Evolutionary conservation across 805 yeast genomes (phyloP), one percentile per base, ranked within the genome.

Genomic region (Sporopachydermia quercuum): DNA sequence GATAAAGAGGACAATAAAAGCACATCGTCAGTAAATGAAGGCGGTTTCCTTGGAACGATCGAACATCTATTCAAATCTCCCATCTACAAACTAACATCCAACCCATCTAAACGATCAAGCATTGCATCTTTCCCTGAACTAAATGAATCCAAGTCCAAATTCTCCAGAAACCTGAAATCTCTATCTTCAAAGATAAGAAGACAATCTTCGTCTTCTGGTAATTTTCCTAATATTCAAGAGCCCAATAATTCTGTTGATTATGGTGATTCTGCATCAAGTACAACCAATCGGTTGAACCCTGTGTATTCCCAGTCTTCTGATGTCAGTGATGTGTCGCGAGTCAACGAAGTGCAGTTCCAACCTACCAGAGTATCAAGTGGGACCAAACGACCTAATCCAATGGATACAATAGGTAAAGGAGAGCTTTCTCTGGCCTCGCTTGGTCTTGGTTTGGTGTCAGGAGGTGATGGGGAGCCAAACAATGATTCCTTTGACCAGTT

Each of bases 391-490:
- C 30, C 30, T 23, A 8, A n/a, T 8, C 43, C 59, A 1, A 43
- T 49, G 4, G 47, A 51, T 8, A 51, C 60, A 5, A 44, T 56
- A 19, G 60, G 60, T 6, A 44, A 47, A 30, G 60, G 60, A 6
- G 58, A 56, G 35, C 46, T 56, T 18, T 52, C 60, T 3, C 42
- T 56, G 15, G 55, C 46, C 4, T 36, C 46, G 8, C 42, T 52
- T 35, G 55, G 55, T 2, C 40, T 43, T 13, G n/a, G 15, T 16
- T 13, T 16, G 5, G 19, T 8, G 8, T 16, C 38, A n/a, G 34
- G n/a, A n/a, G 30, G 30, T n/a, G 30, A 23, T 23, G 30, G 30
- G 8, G 30, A 23, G 13, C 13, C 13, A 23, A n/a, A 23, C 30
- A n/a, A n/a, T n/a, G n/a, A n/a, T n/a, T n/a, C n/a, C n/a, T n/a